Evolutionary conservation across 192 early-diverging fungal genomes (phyloP).

Genomic region (Gryganskiella cystojenkinii): DNA sequence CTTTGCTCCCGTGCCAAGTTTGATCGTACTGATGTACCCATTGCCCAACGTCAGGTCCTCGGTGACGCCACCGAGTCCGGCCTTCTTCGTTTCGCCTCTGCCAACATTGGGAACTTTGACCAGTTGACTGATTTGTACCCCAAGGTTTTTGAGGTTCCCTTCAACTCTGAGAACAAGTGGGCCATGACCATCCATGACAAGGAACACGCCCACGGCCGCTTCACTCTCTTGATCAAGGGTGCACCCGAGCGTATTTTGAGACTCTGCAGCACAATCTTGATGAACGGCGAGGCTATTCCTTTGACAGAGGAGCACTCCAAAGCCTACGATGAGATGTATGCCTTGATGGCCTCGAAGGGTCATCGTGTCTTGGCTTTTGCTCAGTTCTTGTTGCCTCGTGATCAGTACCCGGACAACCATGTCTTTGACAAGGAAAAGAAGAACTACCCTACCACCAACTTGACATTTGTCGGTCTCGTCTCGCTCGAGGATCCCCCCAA

Average conservation of each 20-base stretch:
- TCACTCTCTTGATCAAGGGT: constrained; percentile 92
- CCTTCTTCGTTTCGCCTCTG: constrained; percentile 83
- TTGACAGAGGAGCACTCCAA: constrained; percentile 75
- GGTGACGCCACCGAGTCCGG: constrained; percentile 98
- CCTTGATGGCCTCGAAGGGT: constrained; percentile 91
- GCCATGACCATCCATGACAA: constrained; percentile 90
- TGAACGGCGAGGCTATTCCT: constrained; percentile 62
- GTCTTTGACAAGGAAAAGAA: constrained; percentile 80
- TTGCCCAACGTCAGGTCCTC: constrained; percentile 82
- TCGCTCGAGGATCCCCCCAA: constrained; percentile 98
- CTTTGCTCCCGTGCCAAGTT: constrained; percentile 92
- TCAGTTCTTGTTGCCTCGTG: constrained; percentile 72
- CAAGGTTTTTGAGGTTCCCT: constrained; percentile 95
- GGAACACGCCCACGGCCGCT: constrained; percentile 69
- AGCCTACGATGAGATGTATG: constrained; percentile 81
- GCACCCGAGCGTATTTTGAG: constrained; percentile 94
- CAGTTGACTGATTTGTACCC: constrained; percentile 71
- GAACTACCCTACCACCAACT: constrained; percentile 75
- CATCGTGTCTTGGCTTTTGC: constrained; percentile 97
- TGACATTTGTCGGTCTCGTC: constrained; percentile 87
- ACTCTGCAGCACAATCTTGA: constrained; percentile 82
- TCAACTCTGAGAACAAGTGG: constrained; percentile 98
- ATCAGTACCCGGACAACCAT: constrained; percentile 77
- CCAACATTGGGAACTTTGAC: constrained; percentile 82
- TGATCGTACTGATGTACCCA: constrained; percentile 88